Evolutionary conservation across 495 filamentous ascomycete genomes (phyloP).

Genomic region (Daldinia vernicosa): DNA sequence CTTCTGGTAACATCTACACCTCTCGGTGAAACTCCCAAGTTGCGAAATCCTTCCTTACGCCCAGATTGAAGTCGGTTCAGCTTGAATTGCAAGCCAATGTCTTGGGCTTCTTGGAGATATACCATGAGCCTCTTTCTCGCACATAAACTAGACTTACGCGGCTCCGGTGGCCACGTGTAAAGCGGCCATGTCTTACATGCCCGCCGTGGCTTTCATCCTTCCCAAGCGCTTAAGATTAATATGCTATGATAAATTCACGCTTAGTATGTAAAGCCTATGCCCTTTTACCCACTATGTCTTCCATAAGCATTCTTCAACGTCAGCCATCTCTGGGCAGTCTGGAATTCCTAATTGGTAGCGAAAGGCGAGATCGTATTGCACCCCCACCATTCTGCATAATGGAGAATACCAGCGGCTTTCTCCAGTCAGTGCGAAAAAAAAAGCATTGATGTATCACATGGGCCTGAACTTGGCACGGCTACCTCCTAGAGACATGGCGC

Average conservation of each 20-base stretch:
- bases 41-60: background rate
- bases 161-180: slow-evolving; percentile 28
- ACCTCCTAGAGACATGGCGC: background rate
- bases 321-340: background rate
- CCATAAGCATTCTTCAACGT: background rate
- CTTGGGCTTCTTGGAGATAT: background rate
- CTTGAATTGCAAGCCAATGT: slow-evolving; percentile 14
- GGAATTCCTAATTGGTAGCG: background rate
- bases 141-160: background rate
- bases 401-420: background rate
- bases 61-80: background rate
- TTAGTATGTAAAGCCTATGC: background rate
- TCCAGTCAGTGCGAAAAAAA: background rate
- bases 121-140: background rate
- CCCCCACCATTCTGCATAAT: background rate
- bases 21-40: background rate
- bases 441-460: background rate
- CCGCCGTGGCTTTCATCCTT: background rate
- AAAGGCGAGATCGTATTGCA: background rate
- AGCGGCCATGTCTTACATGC: slow-evolving; percentile 19
- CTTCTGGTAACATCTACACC: background rate
- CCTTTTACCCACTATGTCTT: background rate
- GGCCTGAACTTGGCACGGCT: background rate
- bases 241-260: background rate
- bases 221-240: background rate